These are phyloP conservation scores for Penicillium sp. DNA, from an alignment of 2,329 filamentous ascomycete genomes.

Conservation along the genomic window DNA sequence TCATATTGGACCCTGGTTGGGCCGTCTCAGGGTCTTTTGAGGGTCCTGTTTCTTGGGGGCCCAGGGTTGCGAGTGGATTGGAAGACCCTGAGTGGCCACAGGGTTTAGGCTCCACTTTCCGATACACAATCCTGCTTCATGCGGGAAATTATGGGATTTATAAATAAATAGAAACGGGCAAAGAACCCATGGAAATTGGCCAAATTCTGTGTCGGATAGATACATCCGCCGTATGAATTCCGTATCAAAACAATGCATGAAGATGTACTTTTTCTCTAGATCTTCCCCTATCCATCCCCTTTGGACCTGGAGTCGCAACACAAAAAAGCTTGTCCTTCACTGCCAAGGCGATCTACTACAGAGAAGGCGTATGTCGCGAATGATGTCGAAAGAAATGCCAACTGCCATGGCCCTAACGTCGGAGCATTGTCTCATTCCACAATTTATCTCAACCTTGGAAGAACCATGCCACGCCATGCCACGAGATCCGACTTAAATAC, in stretches of 20 bases:
- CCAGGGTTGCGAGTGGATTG: not conserved
- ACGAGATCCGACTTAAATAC: not conserved
- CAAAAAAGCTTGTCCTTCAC: constrained; percentile 16
- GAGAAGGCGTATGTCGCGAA: not conserved
- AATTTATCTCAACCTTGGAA: not conserved
- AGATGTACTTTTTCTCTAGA: not conserved
- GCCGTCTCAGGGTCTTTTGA: not conserved
- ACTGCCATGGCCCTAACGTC: not conserved
- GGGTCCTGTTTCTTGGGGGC: not conserved
- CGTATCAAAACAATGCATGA: not conserved
- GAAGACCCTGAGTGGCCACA: constrained; percentile 7
- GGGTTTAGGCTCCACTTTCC: not conserved
- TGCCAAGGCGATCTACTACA: constrained; percentile 16
- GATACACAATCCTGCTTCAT: not conserved
- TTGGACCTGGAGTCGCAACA: not conserved
- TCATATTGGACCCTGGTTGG: constrained; percentile 1
- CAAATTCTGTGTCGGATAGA: not conserved
- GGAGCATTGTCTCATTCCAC: constrained; percentile 1
- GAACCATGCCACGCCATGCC: not conserved
- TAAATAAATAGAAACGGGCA: not conserved
- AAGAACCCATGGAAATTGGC: not conserved
- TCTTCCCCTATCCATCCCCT: not conserved
- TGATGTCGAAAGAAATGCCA: constrained; percentile 14
- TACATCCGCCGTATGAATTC: not conserved
- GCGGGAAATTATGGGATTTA: not conserved